A percentile compares a stretch with the other conserved stretches of the same genome.
Conservation (phyloP, 2,329 filamentous ascomycete species). For the Arthroderma sp. region DNA sequence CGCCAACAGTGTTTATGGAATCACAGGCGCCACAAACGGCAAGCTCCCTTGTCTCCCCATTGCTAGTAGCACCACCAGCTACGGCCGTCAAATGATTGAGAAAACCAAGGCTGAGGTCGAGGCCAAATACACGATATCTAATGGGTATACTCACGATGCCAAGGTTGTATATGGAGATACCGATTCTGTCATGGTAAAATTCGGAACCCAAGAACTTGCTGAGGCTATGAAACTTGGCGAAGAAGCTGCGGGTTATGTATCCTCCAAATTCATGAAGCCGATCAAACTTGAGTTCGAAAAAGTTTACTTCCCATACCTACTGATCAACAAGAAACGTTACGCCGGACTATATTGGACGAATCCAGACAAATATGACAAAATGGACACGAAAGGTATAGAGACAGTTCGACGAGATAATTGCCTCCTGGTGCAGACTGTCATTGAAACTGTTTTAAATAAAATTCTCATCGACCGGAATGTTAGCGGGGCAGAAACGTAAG, state of each 20-base stretch:
- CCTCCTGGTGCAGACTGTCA: slow-evolving; percentile 86
- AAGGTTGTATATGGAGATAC: slow-evolving; percentile 98
- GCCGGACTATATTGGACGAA: slow-evolving; percentile 97
- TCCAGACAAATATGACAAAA: slow-evolving; percentile 91
- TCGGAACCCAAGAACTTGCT: slow-evolving; percentile 73
- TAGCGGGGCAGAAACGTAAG: slow-evolving; percentile 83
- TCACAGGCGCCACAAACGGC: slow-evolving; percentile 90
- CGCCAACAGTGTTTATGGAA: slow-evolving; percentile 93
- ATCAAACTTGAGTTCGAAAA: slow-evolving; percentile 99
- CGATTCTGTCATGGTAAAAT: slow-evolving; percentile 99
- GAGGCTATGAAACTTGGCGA: slow-evolving; percentile 93
- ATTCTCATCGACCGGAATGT: slow-evolving; percentile 89
- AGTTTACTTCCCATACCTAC: slow-evolving; percentile 91
- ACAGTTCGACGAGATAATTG: slow-evolving; percentile 97
- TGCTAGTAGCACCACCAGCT: slow-evolving; percentile 92
- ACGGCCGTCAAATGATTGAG: slow-evolving; percentile 98
- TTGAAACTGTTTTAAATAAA: slow-evolving; percentile 91
- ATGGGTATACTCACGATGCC: slow-evolving; percentile 88
- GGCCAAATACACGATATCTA: slow-evolving; percentile 74
- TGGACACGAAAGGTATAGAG: slow-evolving; percentile 99
- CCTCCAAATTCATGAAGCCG: slow-evolving; percentile 82
- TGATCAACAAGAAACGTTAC: slow-evolving; percentile 99
- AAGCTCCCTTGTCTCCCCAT: slow-evolving; percentile 92
- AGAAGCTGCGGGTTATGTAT: slow-evolving; percentile 80
- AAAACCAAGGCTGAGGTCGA: slow-evolving; percentile 96